Conservation (phyloP, 129 eudicot species). For the Flaveria ramosissima region DNA sequence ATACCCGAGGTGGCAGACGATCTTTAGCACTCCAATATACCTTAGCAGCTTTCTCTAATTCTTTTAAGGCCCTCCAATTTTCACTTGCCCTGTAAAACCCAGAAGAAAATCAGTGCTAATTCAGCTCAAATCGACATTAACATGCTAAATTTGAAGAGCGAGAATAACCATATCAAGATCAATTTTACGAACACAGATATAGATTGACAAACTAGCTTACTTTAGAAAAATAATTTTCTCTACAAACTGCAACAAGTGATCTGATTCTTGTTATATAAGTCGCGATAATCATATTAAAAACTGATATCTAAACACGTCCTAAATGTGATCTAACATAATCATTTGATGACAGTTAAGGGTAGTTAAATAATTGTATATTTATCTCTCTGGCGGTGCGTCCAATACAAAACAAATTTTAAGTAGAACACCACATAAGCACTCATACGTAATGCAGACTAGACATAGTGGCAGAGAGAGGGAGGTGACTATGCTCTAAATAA, state of each 20-base stretch:
- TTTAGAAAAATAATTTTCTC: background rate
- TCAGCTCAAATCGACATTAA: background rate
- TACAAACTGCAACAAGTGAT: background rate
- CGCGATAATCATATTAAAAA: background rate
- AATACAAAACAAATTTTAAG: background rate
- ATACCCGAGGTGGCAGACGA: slow-evolving; percentile 95
- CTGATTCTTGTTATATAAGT: background rate
- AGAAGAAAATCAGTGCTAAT: background rate
- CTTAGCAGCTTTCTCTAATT: slow-evolving; percentile 88
- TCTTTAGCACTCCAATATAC: slow-evolving; percentile 94
- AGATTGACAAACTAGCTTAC: background rate
- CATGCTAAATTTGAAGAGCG: background rate
- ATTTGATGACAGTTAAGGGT: background rate
- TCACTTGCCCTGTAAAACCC: slow-evolving; percentile 61
- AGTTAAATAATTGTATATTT: background rate
- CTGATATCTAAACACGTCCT: background rate
- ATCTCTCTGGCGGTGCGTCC: background rate
- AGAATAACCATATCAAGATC: background rate
- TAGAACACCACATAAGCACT: background rate
- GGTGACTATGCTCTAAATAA: no score
- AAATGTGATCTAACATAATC: background rate
- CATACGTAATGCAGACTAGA: no score
- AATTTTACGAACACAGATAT: background rate
- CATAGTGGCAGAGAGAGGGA: no score
- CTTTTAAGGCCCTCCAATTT: slow-evolving; percentile 92